Base-by-base conservation (phyloP, 192 early-diverging fungal genomes). In the Coemansia javaensis region DNA sequence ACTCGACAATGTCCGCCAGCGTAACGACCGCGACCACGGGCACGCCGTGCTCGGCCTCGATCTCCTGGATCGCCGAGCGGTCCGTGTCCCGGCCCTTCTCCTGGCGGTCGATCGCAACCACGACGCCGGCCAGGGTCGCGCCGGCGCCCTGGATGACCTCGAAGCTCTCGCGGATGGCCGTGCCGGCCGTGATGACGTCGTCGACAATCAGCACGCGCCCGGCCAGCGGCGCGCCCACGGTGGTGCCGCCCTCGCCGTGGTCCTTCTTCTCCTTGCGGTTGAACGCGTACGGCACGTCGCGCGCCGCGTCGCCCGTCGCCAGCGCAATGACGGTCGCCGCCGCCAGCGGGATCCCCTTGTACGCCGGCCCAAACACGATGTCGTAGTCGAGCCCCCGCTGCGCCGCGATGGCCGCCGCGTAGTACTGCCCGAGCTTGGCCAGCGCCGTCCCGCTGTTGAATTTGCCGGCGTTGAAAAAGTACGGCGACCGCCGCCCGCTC, bases 181-280 rank as follows among this genome's bases (percentile, higher is more conserved):
- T 99, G 21, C 97, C 97, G 6, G 97, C 97, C 3, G 97, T 99
- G 66, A 97, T 97, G 8, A 99, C 97, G 68, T 99, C 97, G 76
- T 99, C 97, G 21, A 91, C 82, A 18, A 99, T 79, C 40, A 99
- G 68, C 14, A 94, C 83, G 20, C 64, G 56, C 15, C 90, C 89
- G 20, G 72, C 61, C 37, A 99, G 77, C 32, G 85, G 62, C 1
- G 92, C 77, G 10, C 97, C 97, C 12, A 99, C 93, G 56, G 97
- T 96, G 47, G 66, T 83, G 31, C 97, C 97, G 24, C 97, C 97
- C 63, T 99, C 97, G 37, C 94, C 97, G 59, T 99, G 97, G 64
- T 99, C 92, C 78, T 99, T 99, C 74, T 84, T 86, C 63, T 99
- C 97, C 75, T 99, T 99, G 59, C 97, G 82, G 81, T 99, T 97